Evolutionary conservation across 306 rosid genomes (phyloP), one percentile per base, ranked within the genome.

Genomic region (Malus domestica): DNA sequence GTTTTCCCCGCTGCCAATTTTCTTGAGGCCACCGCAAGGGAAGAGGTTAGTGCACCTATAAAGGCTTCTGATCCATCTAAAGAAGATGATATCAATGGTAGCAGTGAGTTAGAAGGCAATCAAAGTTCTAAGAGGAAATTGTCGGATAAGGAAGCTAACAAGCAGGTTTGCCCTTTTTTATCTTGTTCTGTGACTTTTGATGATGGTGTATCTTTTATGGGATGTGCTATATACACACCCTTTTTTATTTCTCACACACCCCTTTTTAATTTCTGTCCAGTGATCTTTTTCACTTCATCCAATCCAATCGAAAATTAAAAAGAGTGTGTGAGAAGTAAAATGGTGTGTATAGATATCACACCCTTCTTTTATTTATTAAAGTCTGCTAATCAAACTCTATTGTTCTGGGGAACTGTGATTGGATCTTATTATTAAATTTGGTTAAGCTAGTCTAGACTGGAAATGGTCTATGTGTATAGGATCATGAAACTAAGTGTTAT

Each of bases 41-140:
- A 75, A 76, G 95, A 89, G 74, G 93, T 76, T 51, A 78, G 63
- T 83, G 82, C 85, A 80, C 74, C 83, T 54, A 74, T 65, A 79
- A 79, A 51, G 65, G 73, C 46, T 30, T 30, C 33, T 30, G 33
- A 32, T 32, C 67, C 79, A 59, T 13, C 85, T 82, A 46, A 27
- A 66, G 69, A 83, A 67, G 87, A 89, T 79, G 88, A 85, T 71
- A 72, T 64, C 80, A 77, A 75, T 54, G 68, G 45, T 59, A 66
- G 69, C 22, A 40, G 69, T 66, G 83, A 52, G 74, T 81, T 55
- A 25, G 84, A 79, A 75, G 84, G 79, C 44, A 86, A 65, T 33
- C 71, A 75, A 76, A 82, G 67, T 60, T 80, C 63, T 42, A 95
- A 92, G 89, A 92, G 99, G 85, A 95, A 95, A 81, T 82, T 82